A percentile compares a stretch with the other conserved stretches of the same genome.
Conservation (phyloP, 352 stramenopile genomes). For the Globisporangium cystogenes region DNA sequence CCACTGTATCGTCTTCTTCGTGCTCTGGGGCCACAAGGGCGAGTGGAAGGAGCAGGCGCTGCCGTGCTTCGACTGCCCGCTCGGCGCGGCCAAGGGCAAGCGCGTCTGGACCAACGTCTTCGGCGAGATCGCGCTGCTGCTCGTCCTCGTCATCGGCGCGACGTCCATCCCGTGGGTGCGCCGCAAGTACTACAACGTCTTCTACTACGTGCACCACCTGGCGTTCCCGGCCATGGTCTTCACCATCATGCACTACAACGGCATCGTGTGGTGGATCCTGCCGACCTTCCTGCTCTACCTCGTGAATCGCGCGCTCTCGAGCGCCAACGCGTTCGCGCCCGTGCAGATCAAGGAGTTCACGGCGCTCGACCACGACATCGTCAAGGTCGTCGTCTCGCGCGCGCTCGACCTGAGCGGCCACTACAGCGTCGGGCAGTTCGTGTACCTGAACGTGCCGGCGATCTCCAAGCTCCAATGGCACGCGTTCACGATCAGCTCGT, state of each 20-base stretch:
- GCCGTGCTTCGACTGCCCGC: slow-evolving; percentile 27
- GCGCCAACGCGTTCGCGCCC: slow-evolving; percentile 13
- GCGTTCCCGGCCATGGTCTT: slow-evolving; percentile 20
- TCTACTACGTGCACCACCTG: slow-evolving; percentile 24
- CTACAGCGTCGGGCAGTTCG: slow-evolving; percentile 18
- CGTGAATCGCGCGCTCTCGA: slow-evolving; percentile 13
- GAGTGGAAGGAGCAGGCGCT: slow-evolving; percentile 16
- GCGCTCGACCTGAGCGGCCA: slow-evolving; percentile 5
- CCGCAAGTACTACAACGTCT: slow-evolving; percentile 20
- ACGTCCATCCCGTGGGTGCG: slow-evolving; percentile 28
- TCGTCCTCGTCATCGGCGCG: slow-evolving; percentile 17
- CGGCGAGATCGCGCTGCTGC: slow-evolving; percentile 15
- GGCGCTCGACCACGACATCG: slow-evolving; percentile 11
- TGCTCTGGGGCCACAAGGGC: slow-evolving; percentile 12
- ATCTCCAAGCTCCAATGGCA: slow-evolving; percentile 35
- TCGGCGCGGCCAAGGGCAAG: slow-evolving; percentile 7
- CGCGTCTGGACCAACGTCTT: slow-evolving; percentile 20
- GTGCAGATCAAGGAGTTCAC: slow-evolving; percentile 23
- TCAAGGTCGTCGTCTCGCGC: slow-evolving; percentile 17
- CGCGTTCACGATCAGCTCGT: slow-evolving; percentile 21
- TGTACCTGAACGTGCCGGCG: slow-evolving; percentile 22
- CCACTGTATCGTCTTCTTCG: slow-evolving; percentile 19
- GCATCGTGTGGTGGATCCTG: slow-evolving; percentile 26
- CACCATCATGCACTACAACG: slow-evolving; percentile 18
- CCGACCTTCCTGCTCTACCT: slow-evolving; percentile 26